Base-by-base conservation (phyloP, 1,284 basidiomycete species). In the Ceratorhiza oryzae-sativae region DNA sequence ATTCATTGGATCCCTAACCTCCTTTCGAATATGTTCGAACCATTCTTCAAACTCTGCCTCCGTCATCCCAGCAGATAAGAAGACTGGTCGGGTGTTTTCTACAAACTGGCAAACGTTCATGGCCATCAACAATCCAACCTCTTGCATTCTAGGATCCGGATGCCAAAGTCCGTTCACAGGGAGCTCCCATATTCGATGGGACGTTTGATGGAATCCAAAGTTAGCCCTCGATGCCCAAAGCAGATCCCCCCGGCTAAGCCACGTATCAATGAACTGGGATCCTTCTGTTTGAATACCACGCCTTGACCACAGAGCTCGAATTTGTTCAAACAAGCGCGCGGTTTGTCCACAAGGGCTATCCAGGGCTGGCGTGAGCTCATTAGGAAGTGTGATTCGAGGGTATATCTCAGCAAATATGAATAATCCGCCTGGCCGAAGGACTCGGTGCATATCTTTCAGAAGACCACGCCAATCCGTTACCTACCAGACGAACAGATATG, bases 321-420 rank as follows among this genome's bases (percentile, higher is more conserved):
- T n/a, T 13, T 27, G 12, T 48, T 53, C 62, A 42, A 67, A 67
- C 12, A 48, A 20, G 23, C 13, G n/a, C 13, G 49, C 48, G 20
- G 23, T 25, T n/a, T 34, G 62, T 18, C 12, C 8, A n/a, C 25
- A 42, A 4, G 49, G 49, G 2, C 62, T 49, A 15, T 55, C 30
- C 23, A 67, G 20, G 4, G 62, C 62, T 23, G 62, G 62, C 23
- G n/a, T 27, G 36, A 39, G 39, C 23, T 67, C 32, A 1, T 32
- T 36, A 6, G 62, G 62, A 2, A 55, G 12, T 20, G 62, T 67
- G 13, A 67, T 25, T n/a, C 27, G 30, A 12, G 62, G 61, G 20
- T 74, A 55, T 32, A 74, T 55, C 59, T 74, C 73, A 10, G 71
- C 73, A 61, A 72, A 74, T 27, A 74, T 53, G 23, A 74, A 71